Base-by-base conservation (phyloP, 2,329 filamentous ascomycete species). In the Diaporthe vaccinii region DNA sequence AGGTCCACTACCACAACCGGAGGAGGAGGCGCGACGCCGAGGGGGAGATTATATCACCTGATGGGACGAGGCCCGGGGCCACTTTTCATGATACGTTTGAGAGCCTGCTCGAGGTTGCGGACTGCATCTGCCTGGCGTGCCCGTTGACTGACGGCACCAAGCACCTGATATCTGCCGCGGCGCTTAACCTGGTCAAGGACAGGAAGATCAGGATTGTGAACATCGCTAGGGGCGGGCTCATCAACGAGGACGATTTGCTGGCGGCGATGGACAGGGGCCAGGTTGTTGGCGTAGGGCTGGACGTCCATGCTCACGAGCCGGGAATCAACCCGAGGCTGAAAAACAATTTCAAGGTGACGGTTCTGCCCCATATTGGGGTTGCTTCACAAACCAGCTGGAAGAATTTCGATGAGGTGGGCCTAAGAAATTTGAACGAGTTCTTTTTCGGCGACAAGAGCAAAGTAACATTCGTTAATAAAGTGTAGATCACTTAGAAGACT, bases 291-390 rank as follows among this genome's bases (percentile, higher is more conserved):
- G 82, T 82, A 1, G 83, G 82, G 0, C 72, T 84, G 9, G 83
- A 85, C 68, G 83, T 84, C 3, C 81, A 81, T 74, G 82, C 81
- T 25, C 79, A 81, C 53, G 83, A 84, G 78, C 83, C 83, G 3
- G 78, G 79, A 20, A 79, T 84, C 22, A 78, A 82, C 69, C 78
- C 76, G 2, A 77, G 76, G 67, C 78, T 83, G 34, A 77, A 67
- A 15, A 80, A 81, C 51, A 81, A 83, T 77, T 80, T 80, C 74
- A 80, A 79, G 70, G 80, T 81, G 9, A 83, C 82, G 2, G 74
- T 84, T 4, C 77, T 81, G 12, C 80, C 80, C 2, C 81, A 82
- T 74, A 79, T 82, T 67, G 81, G 80, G 25, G 80, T 80, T 1
- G 80, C 78, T 62, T 81, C 80, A 31, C 76, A 74, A 20, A 80